Percentiles rank a stretch among this genome's conserved stretches.
phyloP scores from a whole-genome alignment of 2,329 filamentous ascomycete species.

The Dactylellina parvicollis region DNA sequence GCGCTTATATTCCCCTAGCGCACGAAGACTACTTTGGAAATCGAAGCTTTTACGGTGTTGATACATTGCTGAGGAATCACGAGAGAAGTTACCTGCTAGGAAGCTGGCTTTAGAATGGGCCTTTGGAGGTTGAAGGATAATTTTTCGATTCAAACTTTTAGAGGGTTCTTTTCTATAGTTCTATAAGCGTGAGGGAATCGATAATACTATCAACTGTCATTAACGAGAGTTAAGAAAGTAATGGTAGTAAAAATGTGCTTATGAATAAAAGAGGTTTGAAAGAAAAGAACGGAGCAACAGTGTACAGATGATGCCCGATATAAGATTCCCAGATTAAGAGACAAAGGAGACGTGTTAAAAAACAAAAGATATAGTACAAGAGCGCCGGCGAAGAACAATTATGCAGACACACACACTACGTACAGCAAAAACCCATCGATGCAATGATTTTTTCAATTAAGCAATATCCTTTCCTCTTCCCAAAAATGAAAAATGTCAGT shows the following conservation, averaged over 20 bases:
- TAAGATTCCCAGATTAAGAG: not conserved
- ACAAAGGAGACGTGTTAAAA: constrained; percentile 17
- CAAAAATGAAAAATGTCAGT: not conserved
- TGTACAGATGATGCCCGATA: no score
- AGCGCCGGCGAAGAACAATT: constrained; percentile 26
- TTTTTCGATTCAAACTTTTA: constrained; percentile 3
- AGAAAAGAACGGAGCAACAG: no score
- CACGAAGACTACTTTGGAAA: not conserved
- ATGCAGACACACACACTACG: constrained; percentile 50
- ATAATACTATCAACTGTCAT: constrained; percentile 14
- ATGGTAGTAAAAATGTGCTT: not conserved
- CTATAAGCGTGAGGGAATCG: not conserved
- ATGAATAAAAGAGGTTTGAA: constrained; percentile 8
- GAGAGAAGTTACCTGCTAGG: not conserved
- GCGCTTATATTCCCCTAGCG: not conserved
- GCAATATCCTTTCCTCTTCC: not conserved
- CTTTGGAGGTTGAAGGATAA: not conserved
- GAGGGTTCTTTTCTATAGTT: not conserved
- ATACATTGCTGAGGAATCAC: not conserved
- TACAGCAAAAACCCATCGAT: constrained; percentile 8
- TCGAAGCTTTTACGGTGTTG: not conserved
- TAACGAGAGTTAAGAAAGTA: constrained; percentile 20
- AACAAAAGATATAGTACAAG: constrained; percentile 51
- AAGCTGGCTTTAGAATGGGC: not conserved
- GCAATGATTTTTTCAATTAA: not conserved